Conservation (phyloP, 2,329 filamentous ascomycete species). For the Orbilia blumenaviensis region DNA sequence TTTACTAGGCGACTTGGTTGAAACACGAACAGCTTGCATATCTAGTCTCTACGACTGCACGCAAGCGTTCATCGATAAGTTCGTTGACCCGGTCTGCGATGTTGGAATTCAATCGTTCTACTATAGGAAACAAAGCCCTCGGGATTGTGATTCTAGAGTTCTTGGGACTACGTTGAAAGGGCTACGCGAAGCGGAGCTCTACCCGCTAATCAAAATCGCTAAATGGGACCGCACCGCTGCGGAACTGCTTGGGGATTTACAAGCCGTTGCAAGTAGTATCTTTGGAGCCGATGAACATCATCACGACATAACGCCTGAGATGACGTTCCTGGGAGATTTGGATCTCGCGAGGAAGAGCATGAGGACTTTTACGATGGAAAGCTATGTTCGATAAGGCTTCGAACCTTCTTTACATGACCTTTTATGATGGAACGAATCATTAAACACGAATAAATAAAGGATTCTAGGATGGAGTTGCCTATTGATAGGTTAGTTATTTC, state of each 20-base stretch:
- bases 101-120: conserved; percentile 51
- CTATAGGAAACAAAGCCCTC: conserved; percentile 51
- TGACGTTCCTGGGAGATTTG: conserved; percentile 40
- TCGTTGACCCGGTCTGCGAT: conserved; percentile 47
- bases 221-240: conserved; percentile 45
- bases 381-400: conserved; percentile 20
- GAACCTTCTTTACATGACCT: neutral
- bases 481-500: neutral
- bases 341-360: conserved; percentile 34
- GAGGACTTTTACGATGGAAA: conserved; percentile 51
- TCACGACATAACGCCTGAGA: conserved; percentile 45
- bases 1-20: conserved; percentile 35
- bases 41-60: conserved; percentile 46
- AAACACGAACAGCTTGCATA: conserved; percentile 39
- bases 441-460: neutral
- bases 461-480: too few species aligned
- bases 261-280: conserved; percentile 42
- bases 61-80: conserved; percentile 51
- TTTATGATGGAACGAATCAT: conserved; percentile 23
- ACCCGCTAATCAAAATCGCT: conserved; percentile 45
- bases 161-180: conserved; percentile 51
- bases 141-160: conserved; percentile 49
- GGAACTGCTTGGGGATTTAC: conserved; percentile 33
- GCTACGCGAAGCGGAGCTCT: conserved; percentile 46
- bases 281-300: conserved; percentile 51